phyloP scores from a whole-genome alignment of 495 filamentous ascomycete species.

The Penicillium malachiteum region DNA sequence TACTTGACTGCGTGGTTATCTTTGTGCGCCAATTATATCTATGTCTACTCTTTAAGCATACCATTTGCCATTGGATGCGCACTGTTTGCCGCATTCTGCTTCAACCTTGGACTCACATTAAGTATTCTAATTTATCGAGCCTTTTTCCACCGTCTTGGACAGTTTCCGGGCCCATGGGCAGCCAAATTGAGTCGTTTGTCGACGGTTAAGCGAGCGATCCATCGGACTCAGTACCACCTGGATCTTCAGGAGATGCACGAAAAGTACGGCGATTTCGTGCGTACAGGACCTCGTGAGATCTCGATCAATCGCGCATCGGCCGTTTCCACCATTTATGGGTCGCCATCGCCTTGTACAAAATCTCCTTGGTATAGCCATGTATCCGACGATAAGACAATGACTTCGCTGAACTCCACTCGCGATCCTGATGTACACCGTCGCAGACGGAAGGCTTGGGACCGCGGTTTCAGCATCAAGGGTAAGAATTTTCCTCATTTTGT shows the following conservation, averaged over 20 bases:
- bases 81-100: constrained; percentile 6
- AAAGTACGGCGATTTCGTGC: constrained; percentile 42
- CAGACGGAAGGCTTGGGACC: constrained; percentile 3
- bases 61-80: not conserved
- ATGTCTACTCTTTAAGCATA: not conserved
- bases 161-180: constrained; percentile 36
- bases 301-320: constrained; percentile 29
- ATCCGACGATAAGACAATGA: not conserved
- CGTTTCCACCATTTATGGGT: constrained; percentile 23
- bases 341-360: constrained; percentile 31
- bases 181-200: constrained; percentile 40
- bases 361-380: constrained; percentile 9
- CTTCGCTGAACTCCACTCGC: not conserved
- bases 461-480: not conserved
- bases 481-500: not conserved
- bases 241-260: constrained; percentile 13
- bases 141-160: constrained; percentile 40
- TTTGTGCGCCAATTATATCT: not conserved
- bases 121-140: constrained; percentile 47
- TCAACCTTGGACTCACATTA: constrained; percentile 21
- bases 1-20: not conserved
- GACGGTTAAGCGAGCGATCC: constrained; percentile 24
- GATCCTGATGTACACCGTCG: not conserved
- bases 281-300: constrained; percentile 36
- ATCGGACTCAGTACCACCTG: constrained; percentile 17